Conservation (phyloP, 371 early-diverging fungal genomes). For the Syncephalastrum racemosum region DNA sequence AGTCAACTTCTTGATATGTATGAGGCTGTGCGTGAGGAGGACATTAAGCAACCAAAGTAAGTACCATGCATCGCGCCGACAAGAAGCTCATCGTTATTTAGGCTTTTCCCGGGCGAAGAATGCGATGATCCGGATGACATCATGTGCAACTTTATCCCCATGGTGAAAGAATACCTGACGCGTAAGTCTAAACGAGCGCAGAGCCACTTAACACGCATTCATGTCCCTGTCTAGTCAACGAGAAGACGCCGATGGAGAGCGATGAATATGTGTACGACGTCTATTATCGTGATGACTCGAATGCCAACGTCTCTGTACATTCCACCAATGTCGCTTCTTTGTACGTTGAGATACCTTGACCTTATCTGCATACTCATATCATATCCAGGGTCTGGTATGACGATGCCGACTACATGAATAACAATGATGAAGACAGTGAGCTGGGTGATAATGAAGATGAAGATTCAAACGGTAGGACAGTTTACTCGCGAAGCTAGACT, state of each 20-base stretch:
- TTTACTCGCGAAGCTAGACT: neutral
- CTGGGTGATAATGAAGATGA: conserved; percentile 56
- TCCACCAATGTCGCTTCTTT: conserved; percentile 47
- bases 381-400: conserved; percentile 53
- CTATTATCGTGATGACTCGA: conserved; percentile 54
- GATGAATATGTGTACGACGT: conserved; percentile 64
- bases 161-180: conserved; percentile 72
- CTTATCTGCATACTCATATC: neutral
- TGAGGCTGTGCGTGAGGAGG: conserved; percentile 66
- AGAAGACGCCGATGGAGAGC: conserved; percentile 27
- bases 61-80: neutral
- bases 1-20: conserved; percentile 62
- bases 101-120: conserved; percentile 39
- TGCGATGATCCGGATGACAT: conserved; percentile 54
- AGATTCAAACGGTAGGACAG: conserved; percentile 54
- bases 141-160: conserved; percentile 71
- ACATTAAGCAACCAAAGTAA: conserved; percentile 22
- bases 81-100: conserved; percentile 3
- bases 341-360: conserved; percentile 22
- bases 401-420: conserved; percentile 49
- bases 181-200: conserved; percentile 28
- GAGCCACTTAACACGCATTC: neutral
- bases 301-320: conserved; percentile 19
- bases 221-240: conserved; percentile 25
- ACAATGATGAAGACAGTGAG: conserved; percentile 55